phyloP scores from a whole-genome alignment of 108 stramenopile genomes.

The Nitzschia sp. region DNA sequence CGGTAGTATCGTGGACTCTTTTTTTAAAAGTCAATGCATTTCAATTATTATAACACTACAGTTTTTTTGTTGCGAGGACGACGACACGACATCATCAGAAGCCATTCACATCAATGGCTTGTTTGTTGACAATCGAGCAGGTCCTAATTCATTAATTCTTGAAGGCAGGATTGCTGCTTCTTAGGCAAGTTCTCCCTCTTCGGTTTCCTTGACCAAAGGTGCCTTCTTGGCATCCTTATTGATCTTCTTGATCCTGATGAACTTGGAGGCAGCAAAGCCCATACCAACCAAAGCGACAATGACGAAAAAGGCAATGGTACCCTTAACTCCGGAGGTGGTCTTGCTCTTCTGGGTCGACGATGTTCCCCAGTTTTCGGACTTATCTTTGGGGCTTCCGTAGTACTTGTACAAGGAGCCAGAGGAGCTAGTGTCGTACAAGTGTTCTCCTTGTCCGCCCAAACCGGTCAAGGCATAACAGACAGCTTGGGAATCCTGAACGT shows the following conservation, averaged over 20 bases:
- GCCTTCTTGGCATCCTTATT: neutral
- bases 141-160: no score
- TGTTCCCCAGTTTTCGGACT: neutral
- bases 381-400: slow-evolving; percentile 5
- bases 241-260: neutral
- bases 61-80: no score
- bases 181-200: neutral
- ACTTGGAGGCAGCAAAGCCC: neutral
- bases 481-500: slow-evolving; percentile 25
- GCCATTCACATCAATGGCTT: no score
- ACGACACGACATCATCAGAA: no score
- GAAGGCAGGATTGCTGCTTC: no score
- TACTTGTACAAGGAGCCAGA: slow-evolving; percentile 26
- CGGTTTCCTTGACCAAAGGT: neutral
- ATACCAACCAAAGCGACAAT: neutral
- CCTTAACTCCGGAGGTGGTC: no score
- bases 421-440: slow-evolving; percentile 8
- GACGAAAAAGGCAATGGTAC: neutral
- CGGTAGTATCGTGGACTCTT: no score
- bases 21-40: no score
- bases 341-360: no score
- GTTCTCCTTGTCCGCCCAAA: slow-evolving; percentile 17
- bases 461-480: slow-evolving; percentile 26
- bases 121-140: no score
- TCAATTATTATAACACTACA: no score